Percentiles rank a stretch among this genome's conserved stretches.
Conservation (phyloP, 768 basidiomycete genomes). For the Naganishia randhawae region DNA sequence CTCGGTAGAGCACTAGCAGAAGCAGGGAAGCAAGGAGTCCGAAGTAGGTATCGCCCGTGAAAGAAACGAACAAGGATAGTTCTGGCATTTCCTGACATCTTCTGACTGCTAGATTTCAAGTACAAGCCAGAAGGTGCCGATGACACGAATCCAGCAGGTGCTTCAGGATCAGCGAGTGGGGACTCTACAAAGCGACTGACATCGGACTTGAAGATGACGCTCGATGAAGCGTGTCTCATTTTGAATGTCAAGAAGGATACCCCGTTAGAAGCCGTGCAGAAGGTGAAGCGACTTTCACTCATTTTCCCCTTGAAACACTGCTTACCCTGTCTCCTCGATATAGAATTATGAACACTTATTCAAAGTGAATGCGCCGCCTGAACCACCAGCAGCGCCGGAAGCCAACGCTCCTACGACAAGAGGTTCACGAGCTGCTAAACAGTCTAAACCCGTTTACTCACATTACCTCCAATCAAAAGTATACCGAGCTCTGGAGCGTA, state of each 20-base stretch:
- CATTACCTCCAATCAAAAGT: conserved; percentile 97
- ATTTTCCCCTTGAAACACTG: not conserved
- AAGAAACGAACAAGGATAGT: not conserved
- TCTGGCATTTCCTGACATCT: not conserved
- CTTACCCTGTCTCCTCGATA: not conserved
- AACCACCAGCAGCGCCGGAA: conserved; percentile 55
- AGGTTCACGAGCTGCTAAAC: conserved; percentile 28
- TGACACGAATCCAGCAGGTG: conserved; percentile 68
- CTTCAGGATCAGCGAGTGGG: conserved; percentile 61
- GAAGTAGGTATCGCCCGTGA: conserved; percentile 62
- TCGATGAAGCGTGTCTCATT: conserved; percentile 91
- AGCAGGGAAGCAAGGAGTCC: conserved; percentile 84
- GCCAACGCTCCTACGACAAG: conserved; percentile 43
- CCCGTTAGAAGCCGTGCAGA: conserved; percentile 63
- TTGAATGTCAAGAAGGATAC: conserved; percentile 79
- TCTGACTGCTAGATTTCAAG: conserved; percentile 66
- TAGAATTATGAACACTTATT: conserved; percentile 93
- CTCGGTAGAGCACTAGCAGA: conserved; percentile 86
- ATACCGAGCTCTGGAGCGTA: conserved; percentile 85
- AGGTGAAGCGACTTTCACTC: conserved; percentile 57
- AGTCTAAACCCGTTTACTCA: conserved; percentile 56
- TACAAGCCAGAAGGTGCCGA: conserved; percentile 67
- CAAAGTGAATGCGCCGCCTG: conserved; percentile 76
- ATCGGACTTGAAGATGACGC: conserved; percentile 80
- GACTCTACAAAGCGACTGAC: conserved; percentile 58